A percentile compares a stretch with the other conserved stretches of the same genome.
These are phyloP conservation scores for Pythium coloratum DNA, from an alignment of 352 stramenopile species.

Conservation along the genomic window DNA sequence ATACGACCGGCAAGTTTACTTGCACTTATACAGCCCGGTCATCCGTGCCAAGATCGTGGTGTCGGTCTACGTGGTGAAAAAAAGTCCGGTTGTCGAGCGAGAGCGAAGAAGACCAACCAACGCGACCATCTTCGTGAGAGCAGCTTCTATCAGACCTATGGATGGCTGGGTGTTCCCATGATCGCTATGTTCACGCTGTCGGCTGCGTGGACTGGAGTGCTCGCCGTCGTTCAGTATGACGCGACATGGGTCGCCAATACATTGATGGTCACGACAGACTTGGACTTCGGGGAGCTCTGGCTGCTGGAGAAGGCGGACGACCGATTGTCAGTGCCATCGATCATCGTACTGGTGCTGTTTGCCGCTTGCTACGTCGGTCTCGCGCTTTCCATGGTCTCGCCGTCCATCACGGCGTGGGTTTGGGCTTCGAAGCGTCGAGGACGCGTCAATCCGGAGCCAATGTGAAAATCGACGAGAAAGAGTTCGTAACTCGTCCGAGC, in stretches of 20 bases:
- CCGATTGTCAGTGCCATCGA: neutral
- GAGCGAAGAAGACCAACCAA: no score
- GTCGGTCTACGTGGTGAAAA: no score
- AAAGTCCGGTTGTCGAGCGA: no score
- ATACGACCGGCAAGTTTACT: no score
- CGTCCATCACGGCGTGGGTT: neutral
- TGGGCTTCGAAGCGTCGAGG: no score
- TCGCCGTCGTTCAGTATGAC: constrained; percentile 20
- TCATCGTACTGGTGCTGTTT: constrained; percentile 9
- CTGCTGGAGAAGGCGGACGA: constrained; percentile 3
- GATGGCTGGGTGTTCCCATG: constrained; percentile 22
- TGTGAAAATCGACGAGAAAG: no score
- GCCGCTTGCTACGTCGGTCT: constrained; percentile 13
- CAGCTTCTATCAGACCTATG: constrained; percentile 1
- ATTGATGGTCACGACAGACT: constrained; percentile 13
- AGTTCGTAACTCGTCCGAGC: no score
- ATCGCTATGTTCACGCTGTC: constrained; percentile 16
- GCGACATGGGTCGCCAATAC: constrained; percentile 10
- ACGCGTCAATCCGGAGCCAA: no score
- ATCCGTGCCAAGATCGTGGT: no score
- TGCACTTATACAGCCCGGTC: no score
- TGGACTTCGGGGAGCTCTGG: constrained; percentile 29
- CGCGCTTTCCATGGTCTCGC: constrained; percentile 19
- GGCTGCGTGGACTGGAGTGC: neutral
- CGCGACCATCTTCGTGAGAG: no score